phyloP scores from a whole-genome alignment of 2,329 filamentous ascomycete genomes.

The Neodidymelliopsis sp. region DNA sequence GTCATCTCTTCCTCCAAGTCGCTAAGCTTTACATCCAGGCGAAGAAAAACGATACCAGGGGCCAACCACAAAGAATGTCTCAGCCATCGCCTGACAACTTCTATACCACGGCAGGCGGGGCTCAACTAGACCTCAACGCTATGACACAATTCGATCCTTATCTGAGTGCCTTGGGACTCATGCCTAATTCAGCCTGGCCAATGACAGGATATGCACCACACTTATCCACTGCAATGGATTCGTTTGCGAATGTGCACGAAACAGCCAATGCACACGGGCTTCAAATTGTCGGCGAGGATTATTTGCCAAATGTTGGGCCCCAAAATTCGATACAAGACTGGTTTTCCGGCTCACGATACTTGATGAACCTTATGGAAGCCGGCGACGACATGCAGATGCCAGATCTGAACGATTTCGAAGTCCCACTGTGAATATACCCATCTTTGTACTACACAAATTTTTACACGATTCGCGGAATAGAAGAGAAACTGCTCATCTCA shows the following conservation, averaged over 20 bases:
- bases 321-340: conserved; percentile 66
- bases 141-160: conserved; percentile 67
- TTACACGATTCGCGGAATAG: no score
- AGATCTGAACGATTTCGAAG: conserved; percentile 26
- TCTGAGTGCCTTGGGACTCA: conserved; percentile 68
- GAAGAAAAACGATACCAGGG: conserved; percentile 55
- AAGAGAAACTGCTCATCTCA: not conserved
- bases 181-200: conserved; percentile 51
- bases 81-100: conserved; percentile 14
- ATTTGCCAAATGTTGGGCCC: conserved; percentile 1
- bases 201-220: conserved; percentile 23
- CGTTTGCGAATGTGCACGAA: conserved; percentile 4
- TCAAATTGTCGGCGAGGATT: conserved; percentile 15
- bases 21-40: conserved; percentile 69
- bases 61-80: conserved; percentile 4
- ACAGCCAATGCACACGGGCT: conserved; percentile 3
- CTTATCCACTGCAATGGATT: conserved; percentile 15
- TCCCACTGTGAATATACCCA: conserved; percentile 4
- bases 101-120: conserved; percentile 22
- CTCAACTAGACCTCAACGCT: conserved; percentile 30
- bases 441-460: no score
- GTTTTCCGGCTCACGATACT: conserved; percentile 71
- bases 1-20: conserved; percentile 67
- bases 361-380: conserved; percentile 68
- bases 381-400: conserved; percentile 58